Evolutionary conservation across 2,329 filamentous ascomycete species (phyloP).

Genomic region (Fusarium nisikadoi): DNA sequence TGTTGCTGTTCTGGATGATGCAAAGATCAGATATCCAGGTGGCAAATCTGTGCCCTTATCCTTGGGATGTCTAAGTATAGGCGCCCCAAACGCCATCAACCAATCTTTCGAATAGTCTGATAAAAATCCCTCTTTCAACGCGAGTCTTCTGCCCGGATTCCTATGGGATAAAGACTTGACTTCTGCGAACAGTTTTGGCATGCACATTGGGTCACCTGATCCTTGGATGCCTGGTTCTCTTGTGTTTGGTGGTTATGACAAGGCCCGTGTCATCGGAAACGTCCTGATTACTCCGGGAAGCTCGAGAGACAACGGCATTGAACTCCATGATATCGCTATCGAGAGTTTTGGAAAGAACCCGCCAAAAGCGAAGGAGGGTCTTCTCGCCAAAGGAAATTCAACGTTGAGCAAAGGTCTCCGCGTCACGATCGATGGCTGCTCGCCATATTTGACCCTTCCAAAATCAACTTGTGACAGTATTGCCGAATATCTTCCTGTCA

Average conservation of each 20-base stretch:
- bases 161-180: background rate
- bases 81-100: background rate
- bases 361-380: background rate
- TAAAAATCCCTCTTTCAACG: background rate
- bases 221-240: background rate
- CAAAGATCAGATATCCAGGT: background rate
- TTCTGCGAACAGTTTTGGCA: background rate
- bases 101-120: background rate
- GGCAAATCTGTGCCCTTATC: background rate
- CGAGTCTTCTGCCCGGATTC: background rate
- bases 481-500: background rate
- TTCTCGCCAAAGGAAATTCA: background rate
- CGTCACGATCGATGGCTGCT: constrained; percentile 5
- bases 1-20: background rate
- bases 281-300: background rate
- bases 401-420: background rate
- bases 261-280: constrained; percentile 1
- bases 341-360: background rate
- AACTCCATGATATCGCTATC: constrained; percentile 4
- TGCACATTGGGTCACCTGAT: constrained; percentile 3
- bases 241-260: constrained; percentile 10
- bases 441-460: constrained; percentile 1
- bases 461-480: constrained; percentile 11
- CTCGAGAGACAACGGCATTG: background rate
- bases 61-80: constrained; percentile 1